A percentile compares a stretch with the other conserved stretches of the same genome.
Conservation (phyloP, 2,329 filamentous ascomycete genomes). For the Colletotrichum tabaci region DNA sequence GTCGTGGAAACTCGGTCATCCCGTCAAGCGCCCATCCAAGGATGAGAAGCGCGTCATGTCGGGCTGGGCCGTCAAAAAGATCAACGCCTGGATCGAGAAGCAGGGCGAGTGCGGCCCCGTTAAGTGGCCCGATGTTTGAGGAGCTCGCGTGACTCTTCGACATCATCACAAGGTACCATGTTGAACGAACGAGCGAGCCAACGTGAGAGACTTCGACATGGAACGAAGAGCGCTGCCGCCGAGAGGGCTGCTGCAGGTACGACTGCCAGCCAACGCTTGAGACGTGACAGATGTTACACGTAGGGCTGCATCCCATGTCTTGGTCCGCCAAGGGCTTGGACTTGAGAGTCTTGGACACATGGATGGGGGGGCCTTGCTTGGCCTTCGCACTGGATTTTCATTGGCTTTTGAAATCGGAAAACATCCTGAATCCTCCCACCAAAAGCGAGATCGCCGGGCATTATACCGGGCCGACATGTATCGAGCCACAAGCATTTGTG, state of each 20-base stretch:
- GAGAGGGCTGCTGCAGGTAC: slow-evolving; percentile 2
- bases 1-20: slow-evolving; percentile 57
- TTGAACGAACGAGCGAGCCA: background rate
- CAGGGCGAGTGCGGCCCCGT: slow-evolving; percentile 54
- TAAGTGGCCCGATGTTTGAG: slow-evolving; percentile 49
- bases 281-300: slow-evolving; percentile 33
- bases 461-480: background rate
- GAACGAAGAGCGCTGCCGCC: slow-evolving; percentile 1
- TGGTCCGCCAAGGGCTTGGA: slow-evolving; percentile 15
- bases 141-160: background rate
- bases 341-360: slow-evolving; percentile 20
- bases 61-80: slow-evolving; percentile 60
- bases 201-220: background rate
- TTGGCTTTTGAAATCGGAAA: background rate
- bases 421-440: background rate
- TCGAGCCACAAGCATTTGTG: slow-evolving; percentile 20
- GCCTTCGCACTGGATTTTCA: background rate
- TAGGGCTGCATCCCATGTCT: slow-evolving; percentile 18
- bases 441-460: background rate
- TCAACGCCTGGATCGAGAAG: slow-evolving; percentile 56
- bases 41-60: slow-evolving; percentile 53
- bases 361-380: background rate
- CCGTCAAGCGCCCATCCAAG: slow-evolving; percentile 49
- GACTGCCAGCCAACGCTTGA: slow-evolving; percentile 33
- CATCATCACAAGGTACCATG: background rate